phyloP scores from a whole-genome alignment of 352 stramenopile genomes.

The Phytophthora citrophthora region DNA sequence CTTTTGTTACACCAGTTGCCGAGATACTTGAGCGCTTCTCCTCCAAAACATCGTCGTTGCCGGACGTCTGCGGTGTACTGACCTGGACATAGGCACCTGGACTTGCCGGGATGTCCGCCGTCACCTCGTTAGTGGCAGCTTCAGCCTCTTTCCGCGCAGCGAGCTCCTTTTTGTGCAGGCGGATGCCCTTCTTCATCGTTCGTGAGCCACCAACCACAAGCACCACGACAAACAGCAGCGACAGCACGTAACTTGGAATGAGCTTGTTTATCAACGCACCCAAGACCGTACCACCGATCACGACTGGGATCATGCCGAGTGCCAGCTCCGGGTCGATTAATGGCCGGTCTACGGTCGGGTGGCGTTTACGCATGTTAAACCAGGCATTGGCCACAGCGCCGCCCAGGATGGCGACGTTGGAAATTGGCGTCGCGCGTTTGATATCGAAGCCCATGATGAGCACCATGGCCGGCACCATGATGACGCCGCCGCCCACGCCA shows the following conservation, averaged over 20 bases:
- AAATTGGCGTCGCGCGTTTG: constrained; percentile 58
- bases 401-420: constrained; percentile 66
- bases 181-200: constrained; percentile 18
- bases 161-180: constrained; percentile 37
- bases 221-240: constrained; percentile 51
- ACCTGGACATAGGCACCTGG: constrained; percentile 8
- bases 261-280: constrained; percentile 61
- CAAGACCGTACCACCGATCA: constrained; percentile 58
- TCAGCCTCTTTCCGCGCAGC: constrained; percentile 23
- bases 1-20: neutral
- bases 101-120: constrained; percentile 1
- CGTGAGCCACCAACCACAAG: constrained; percentile 34
- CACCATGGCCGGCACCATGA: constrained; percentile 59
- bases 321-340: constrained; percentile 58
- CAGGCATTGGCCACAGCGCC: constrained; percentile 55
- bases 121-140: neutral
- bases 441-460: constrained; percentile 65
- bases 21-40: constrained; percentile 2
- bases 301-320: constrained; percentile 58
- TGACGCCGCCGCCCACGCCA: constrained; percentile 49
- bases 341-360: constrained; percentile 48
- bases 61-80: neutral
- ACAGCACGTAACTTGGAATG: constrained; percentile 58
- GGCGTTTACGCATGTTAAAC: constrained; percentile 61
- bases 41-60: constrained; percentile 3